These are phyloP conservation scores for Coemansia sp. DNA, from an alignment of 192 early-diverging fungal genomes.

Conservation along the genomic window DNA sequence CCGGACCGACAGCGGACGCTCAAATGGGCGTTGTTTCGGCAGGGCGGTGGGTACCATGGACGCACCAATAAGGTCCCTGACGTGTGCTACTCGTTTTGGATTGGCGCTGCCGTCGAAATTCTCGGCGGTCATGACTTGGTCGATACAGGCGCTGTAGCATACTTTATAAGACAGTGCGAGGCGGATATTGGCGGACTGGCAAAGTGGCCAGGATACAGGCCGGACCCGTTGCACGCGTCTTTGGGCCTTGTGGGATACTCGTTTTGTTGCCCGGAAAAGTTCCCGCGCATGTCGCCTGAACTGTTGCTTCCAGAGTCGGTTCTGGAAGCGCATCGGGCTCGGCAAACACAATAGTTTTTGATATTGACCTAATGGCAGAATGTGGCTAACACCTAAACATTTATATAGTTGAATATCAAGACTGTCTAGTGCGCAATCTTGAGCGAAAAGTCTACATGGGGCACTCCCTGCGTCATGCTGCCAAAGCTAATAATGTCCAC, in stretches of 20 bases:
- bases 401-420: too few relatives aligned
- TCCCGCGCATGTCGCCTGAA: constrained; percentile 44
- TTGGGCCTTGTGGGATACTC: constrained; percentile 45
- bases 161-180: constrained; percentile 35
- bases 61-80: constrained; percentile 83
- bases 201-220: constrained; percentile 32
- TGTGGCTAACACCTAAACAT: too few relatives aligned
- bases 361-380: too few relatives aligned
- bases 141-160: constrained; percentile 8
- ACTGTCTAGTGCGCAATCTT: constrained; percentile 64
- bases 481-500: constrained; percentile 94
- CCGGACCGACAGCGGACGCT: constrained; percentile 57
- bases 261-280: constrained; percentile 32
- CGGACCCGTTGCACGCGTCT: constrained; percentile 50
- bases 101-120: constrained; percentile 73
- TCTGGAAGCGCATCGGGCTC: not conserved
- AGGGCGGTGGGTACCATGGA: constrained; percentile 87
- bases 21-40: constrained; percentile 79
- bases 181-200: constrained; percentile 44
- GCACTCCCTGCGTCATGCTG: constrained; percentile 89
- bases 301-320: constrained; percentile 40
- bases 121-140: constrained; percentile 49
- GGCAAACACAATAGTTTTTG: too few relatives aligned
- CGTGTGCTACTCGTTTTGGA: constrained; percentile 98
- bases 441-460: constrained; percentile 95